Base-by-base conservation (phyloP, 2,329 filamentous ascomycete species). In the Alternaria sp. region DNA sequence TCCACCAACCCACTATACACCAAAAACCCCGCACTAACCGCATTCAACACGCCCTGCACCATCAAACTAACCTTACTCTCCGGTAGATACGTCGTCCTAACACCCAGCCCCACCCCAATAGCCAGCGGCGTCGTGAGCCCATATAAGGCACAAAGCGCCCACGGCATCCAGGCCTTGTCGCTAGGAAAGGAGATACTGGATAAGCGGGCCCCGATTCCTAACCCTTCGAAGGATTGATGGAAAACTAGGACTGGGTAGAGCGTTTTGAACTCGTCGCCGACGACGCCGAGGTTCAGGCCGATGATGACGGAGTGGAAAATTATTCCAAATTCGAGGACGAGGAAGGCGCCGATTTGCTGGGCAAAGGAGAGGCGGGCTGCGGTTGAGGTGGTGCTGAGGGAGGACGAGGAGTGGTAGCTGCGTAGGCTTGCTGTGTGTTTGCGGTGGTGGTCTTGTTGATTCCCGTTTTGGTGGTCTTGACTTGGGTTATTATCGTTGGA, bases 251-350 rank as follows among this genome's bases (percentile, higher is more conserved):
- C 58, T 1, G 52, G 45, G 8, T 57, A 57, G 13, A 61, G 58
- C 2, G 58, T 61, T 2, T 45, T 44, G n/a, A 61, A 61, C 1
- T 52, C 49, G 45, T 50, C 10, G n/a, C 44, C 58, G 11, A 61
- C 52, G 15, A 61, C 58, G 11, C 58, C 58, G 5, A 61, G 52
- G 32, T 57, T 61, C 17, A 61, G 10, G 6, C 58, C 52, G 52
- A 61, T 51, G 30, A 61, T 57, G 23, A 57, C 58, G 10, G 58
- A 61, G 32, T 61, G 58, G 15, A 61, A 61, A 2, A 57, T 51
- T 4, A 61, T 61, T 17, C 58, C 58, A 15, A 57, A 45, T 45
- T 61, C 58, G 2, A 61, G 19, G 8, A 61, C 58, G n/a, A 61
- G 58, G 10, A 61, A 61, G 3, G 58, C 53, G 19, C 45, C 25